Percentiles rank a stretch among this genome's conserved stretches.
Conservation (phyloP, 1,284 basidiomycete species). For the Ceratobasidium sp. region DNA sequence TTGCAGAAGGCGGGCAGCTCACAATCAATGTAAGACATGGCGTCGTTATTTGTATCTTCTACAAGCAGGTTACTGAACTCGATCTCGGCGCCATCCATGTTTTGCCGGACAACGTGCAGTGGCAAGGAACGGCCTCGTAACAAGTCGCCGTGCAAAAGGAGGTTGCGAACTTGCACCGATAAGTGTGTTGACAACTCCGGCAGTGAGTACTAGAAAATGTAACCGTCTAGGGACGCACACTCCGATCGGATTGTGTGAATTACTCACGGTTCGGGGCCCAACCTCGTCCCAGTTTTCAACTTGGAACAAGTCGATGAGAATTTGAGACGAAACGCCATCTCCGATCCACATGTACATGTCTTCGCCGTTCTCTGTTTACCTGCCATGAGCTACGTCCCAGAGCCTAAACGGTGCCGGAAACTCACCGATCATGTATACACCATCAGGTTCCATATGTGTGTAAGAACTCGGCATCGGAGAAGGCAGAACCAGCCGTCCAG, state of each 20-base stretch:
- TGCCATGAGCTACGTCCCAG: constrained; percentile 48
- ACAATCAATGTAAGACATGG: constrained; percentile 90
- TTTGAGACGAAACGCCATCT: constrained; percentile 78
- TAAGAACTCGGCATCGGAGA: constrained; percentile 87
- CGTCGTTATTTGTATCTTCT: constrained; percentile 97
- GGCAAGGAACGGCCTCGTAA: constrained; percentile 71
- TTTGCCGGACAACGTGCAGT: constrained; percentile 88
- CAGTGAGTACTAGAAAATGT: constrained; percentile 66
- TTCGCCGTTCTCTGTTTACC: constrained; percentile 87
- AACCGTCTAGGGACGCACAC: constrained; percentile 16
- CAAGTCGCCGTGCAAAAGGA: constrained; percentile 75
- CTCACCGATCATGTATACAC: constrained; percentile 89
- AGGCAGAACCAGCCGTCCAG: constrained; percentile 75
- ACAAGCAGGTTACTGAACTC: constrained; percentile 97
- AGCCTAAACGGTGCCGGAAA: constrained; percentile 1
- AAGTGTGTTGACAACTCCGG: constrained; percentile 81
- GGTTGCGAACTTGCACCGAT: constrained; percentile 86
- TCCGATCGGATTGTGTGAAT: constrained; percentile 45
- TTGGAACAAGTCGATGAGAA: constrained; percentile 88
- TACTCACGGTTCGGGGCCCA: constrained; percentile 76
- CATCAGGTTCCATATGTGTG: constrained; percentile 88
- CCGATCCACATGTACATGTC: constrained; percentile 93
- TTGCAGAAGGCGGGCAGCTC: constrained; percentile 54
- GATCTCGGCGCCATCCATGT: constrained; percentile 92
- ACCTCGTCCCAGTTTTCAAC: constrained; percentile 81